These are phyloP conservation scores for Ustilago vetiveriae DNA, from an alignment of 1,284 basidiomycete genomes.

Conservation along the genomic window DNA sequence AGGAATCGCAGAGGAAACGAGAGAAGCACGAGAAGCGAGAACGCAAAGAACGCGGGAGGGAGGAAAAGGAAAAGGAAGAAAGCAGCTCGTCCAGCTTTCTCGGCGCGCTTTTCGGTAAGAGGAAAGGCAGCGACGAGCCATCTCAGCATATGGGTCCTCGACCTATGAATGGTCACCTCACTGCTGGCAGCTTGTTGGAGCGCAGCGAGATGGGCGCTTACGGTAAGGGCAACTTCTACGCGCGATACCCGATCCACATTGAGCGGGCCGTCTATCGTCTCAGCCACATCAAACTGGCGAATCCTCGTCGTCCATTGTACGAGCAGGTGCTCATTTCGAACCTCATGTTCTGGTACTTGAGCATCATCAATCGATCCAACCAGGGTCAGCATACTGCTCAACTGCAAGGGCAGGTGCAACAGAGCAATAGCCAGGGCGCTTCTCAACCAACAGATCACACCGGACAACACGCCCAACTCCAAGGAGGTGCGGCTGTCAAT, in stretches of 20 bases:
- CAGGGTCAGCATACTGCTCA: conserved; percentile 67
- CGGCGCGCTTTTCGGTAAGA: conserved; percentile 59
- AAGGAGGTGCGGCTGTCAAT: conserved; percentile 2
- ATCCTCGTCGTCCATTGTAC: conserved; percentile 91
- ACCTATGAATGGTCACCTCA: conserved; percentile 45
- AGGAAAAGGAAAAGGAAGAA: conserved; percentile 54
- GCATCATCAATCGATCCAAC: conserved; percentile 84
- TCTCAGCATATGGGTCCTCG: conserved; percentile 6
- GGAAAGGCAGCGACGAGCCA: conserved; percentile 51
- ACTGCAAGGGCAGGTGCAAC: conserved; percentile 52
- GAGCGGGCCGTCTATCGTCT: conserved; percentile 96
- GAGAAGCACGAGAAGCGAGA: conserved; percentile 52
- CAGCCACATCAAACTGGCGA: conserved; percentile 97
- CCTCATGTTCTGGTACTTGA: conserved; percentile 99
- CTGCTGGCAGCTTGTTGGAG: conserved; percentile 55
- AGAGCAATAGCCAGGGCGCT: not conserved
- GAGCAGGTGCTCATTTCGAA: conserved; percentile 99
- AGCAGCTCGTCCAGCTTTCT: conserved; percentile 59
- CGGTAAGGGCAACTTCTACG: conserved; percentile 69
- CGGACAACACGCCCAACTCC: conserved; percentile 2
- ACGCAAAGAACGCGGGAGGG: conserved; percentile 48
- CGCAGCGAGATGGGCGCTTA: conserved; percentile 33
- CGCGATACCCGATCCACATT: conserved; percentile 95
- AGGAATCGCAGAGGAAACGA: conserved; percentile 44
- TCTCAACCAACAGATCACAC: conserved; percentile 8